A percentile compares a stretch with the other conserved stretches of the same genome.
phyloP scores from a whole-genome alignment of 2,329 filamentous ascomycete species.

The Diplodia corticola region DNA sequence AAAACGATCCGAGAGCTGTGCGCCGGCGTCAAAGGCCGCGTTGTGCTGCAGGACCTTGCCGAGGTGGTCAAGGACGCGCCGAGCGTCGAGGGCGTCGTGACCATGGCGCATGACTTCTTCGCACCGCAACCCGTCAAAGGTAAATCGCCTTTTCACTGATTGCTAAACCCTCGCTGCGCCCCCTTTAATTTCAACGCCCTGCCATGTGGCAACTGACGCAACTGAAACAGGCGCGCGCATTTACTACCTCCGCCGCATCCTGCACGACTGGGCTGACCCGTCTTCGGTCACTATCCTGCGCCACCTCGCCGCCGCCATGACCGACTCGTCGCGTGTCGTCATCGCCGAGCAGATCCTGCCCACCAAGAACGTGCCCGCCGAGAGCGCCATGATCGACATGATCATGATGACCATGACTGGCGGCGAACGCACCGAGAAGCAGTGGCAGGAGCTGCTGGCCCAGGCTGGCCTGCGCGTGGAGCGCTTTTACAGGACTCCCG shows the following conservation, averaged over 20 bases:
- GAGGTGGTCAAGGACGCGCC: constrained; percentile 32
- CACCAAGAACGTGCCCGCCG: constrained; percentile 32
- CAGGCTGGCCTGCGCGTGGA: constrained; percentile 26
- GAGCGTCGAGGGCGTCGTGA: constrained; percentile 34
- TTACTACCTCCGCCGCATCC: constrained; percentile 43
- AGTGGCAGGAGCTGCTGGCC: constrained; percentile 25
- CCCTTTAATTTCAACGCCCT: no score
- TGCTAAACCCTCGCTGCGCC: no score
- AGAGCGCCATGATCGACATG: constrained; percentile 38
- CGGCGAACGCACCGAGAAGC: constrained; percentile 25
- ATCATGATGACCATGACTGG: constrained; percentile 41
- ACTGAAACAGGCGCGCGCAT: constrained; percentile 31
- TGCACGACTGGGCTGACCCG: constrained; percentile 42
- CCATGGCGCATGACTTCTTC: constrained; percentile 34
- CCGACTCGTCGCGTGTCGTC: constrained; percentile 35
- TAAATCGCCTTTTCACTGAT: constrained; percentile 6
- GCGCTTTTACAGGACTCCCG: constrained; percentile 20
- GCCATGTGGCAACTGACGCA: not conserved
- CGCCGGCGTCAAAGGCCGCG: constrained; percentile 35
- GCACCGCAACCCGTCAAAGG: constrained; percentile 33
- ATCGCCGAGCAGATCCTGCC: constrained; percentile 41
- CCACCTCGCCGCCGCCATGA: constrained; percentile 37
- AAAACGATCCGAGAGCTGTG: constrained; percentile 35
- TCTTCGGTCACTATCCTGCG: constrained; percentile 36
- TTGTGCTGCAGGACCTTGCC: constrained; percentile 46